Conservation (phyloP, 768 basidiomycete species). For the Cubamyces sp. region DNA sequence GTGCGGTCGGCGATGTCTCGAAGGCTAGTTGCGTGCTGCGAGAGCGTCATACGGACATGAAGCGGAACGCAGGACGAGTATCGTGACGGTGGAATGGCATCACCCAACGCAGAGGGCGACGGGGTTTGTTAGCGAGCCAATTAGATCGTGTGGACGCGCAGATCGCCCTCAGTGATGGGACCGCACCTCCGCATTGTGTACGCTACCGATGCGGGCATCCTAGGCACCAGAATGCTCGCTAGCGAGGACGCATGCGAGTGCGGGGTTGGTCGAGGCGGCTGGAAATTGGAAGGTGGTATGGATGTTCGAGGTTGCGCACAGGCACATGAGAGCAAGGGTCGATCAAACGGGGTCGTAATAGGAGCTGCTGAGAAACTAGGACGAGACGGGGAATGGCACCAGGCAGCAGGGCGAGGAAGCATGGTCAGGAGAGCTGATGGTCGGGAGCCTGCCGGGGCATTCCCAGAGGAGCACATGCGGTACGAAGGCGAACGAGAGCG, state of each 20-base stretch:
- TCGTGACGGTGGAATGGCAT: background rate
- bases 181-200: background rate
- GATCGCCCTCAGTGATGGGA: slow-evolving; percentile 12
- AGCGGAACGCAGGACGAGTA: background rate
- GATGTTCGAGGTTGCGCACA: background rate
- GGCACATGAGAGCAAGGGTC: background rate
- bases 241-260: background rate
- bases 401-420: slow-evolving; percentile 5
- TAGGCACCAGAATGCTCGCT: background rate
- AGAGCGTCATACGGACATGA: slow-evolving; percentile 3
- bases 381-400: background rate
- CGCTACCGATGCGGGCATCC: background rate
- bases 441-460: slow-evolving; percentile 8
- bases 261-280: background rate
- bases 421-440: slow-evolving; percentile 12
- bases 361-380: slow-evolving; percentile 4
- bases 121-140: slow-evolving; percentile 8
- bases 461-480: slow-evolving; percentile 16
- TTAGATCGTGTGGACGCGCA: slow-evolving; percentile 5
- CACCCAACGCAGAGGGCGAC: background rate
- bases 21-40: background rate
- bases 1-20: background rate
- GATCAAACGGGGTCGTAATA: slow-evolving; percentile 1
- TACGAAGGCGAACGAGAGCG: background rate
- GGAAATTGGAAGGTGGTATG: background rate